Evolutionary conservation across 495 filamentous ascomycete species (phyloP).

Genomic region (Penicillium atrosanguineum): DNA sequence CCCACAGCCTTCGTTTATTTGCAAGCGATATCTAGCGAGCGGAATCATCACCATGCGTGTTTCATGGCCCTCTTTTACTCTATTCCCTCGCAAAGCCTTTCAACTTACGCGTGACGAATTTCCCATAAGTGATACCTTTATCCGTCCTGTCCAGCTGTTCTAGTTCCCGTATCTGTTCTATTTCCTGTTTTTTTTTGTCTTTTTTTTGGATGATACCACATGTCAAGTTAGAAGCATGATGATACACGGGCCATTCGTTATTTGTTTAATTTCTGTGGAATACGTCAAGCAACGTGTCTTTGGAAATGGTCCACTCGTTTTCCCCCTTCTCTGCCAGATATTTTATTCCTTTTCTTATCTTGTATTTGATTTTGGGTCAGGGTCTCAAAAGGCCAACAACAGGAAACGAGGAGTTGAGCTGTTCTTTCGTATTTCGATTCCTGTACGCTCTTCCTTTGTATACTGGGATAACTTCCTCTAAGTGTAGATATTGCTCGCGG

Average conservation of each 20-base stretch:
- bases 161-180: slow-evolving; percentile 14
- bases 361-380: background rate
- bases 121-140: slow-evolving; percentile 26
- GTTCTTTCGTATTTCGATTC: background rate
- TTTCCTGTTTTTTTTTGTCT: slow-evolving; percentile 2
- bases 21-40: background rate
- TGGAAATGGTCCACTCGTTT: slow-evolving; percentile 19
- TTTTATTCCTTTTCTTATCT: background rate
- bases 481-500: background rate
- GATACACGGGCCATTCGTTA: slow-evolving; percentile 34
- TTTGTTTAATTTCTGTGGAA: background rate
- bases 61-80: background rate
- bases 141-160: background rate
- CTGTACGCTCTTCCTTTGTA: background rate
- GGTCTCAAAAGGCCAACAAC: background rate
- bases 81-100: background rate
- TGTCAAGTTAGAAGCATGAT: slow-evolving; percentile 33
- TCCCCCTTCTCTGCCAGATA: slow-evolving; percentile 2
- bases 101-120: slow-evolving; percentile 24
- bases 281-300: slow-evolving; percentile 1
- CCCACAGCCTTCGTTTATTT: slow-evolving; percentile 8
- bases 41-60: background rate
- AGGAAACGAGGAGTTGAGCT: background rate
- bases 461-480: background rate
- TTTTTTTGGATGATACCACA: slow-evolving; percentile 32